Evolutionary conservation across 176 grass and related monocot species (phyloP).

Genomic region (Chrysopogon serrulatus): DNA sequence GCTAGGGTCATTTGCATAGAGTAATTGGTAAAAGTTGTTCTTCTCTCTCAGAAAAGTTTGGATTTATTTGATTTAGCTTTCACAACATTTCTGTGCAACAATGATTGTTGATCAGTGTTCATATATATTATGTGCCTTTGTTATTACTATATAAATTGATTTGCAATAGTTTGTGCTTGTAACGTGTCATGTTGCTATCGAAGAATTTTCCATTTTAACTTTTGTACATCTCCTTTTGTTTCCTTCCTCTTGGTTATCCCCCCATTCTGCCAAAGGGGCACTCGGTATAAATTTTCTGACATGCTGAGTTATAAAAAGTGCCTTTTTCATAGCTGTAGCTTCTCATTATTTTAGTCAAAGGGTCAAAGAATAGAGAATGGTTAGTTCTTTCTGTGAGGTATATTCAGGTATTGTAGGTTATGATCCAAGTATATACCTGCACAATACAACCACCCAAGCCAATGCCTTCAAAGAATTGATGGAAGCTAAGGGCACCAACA

Average conservation of each 20-base stretch:
- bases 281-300: not conserved
- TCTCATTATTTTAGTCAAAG: not conserved
- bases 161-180: not conserved
- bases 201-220: not conserved
- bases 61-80: not conserved
- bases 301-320: not conserved
- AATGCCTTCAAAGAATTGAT: slow-evolving; percentile 99
- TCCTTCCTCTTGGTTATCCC: not conserved
- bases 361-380: not conserved
- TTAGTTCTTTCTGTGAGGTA: slow-evolving; percentile 13
- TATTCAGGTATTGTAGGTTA: not conserved
- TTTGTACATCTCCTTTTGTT: not conserved
- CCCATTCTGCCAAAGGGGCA: not conserved
- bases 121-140: not conserved
- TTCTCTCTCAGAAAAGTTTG: not conserved
- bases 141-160: not conserved
- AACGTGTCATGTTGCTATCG: not conserved
- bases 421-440: slow-evolving; percentile 46
- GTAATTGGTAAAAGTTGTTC: not conserved
- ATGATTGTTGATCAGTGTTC: slow-evolving; percentile 1
- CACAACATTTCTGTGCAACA: not conserved
- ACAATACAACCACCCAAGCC: slow-evolving; percentile 92
- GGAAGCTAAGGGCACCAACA: slow-evolving; percentile 92
- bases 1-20: not conserved
- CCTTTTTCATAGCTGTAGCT: not conserved